phyloP scores from a whole-genome alignment of 1,284 basidiomycete genomes.

The Melampsora allii-populina region DNA sequence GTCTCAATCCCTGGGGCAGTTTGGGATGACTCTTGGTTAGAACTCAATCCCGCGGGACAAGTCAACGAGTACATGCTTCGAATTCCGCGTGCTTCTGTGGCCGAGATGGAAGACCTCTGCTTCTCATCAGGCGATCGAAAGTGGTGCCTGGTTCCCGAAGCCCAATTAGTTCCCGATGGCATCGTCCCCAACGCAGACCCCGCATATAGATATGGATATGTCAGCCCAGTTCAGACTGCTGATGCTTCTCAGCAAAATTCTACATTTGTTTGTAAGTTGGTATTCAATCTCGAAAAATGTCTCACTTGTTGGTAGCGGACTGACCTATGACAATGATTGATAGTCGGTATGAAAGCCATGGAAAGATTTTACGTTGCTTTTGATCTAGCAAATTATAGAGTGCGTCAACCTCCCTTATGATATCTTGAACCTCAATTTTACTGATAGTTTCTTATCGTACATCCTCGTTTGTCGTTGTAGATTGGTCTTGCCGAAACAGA shows the following conservation, averaged over 20 bases:
- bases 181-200: conserved; percentile 33
- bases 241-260: conserved; percentile 20
- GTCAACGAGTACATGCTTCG: conserved; percentile 42
- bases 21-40: conserved; percentile 41
- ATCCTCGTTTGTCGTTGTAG: background rate
- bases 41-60: conserved; percentile 29
- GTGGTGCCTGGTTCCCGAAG: conserved; percentile 41
- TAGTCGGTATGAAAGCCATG: conserved; percentile 44
- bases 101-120: conserved; percentile 44
- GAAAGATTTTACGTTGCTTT: conserved; percentile 43
- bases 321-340: background rate
- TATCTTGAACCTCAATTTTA: background rate
- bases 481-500: conserved; percentile 41
- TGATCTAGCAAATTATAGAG: conserved; percentile 40
- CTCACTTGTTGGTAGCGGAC: background rate
- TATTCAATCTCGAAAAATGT: background rate
- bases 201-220: conserved; percentile 42
- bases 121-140: conserved; percentile 25
- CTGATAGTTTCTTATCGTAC: background rate
- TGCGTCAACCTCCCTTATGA: conserved; percentile 4
- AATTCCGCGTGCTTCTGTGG: conserved; percentile 42
- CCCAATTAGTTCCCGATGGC: conserved; percentile 43
- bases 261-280: conserved; percentile 34
- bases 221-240: conserved; percentile 22
- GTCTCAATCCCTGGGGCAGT: conserved; percentile 41